These are phyloP conservation scores for Pharus latifolius DNA, from an alignment of 176 grass and related monocot genomes.

Conservation along the genomic window DNA sequence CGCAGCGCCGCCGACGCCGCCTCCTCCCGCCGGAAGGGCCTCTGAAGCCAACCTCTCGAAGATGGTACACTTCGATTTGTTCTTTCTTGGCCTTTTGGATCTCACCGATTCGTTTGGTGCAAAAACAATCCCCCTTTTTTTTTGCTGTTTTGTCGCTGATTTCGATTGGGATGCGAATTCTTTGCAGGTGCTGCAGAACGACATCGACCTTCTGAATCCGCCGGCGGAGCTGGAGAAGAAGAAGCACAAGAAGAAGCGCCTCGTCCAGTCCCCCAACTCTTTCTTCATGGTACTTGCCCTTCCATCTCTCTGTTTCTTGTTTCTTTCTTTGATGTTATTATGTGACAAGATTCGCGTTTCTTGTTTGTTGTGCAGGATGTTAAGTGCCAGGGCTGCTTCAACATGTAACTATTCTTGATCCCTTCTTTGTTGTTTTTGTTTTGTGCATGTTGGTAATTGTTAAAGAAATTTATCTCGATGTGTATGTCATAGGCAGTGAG, in stretches of 20 bases:
- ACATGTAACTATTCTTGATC: slow-evolving; percentile 33
- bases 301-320: background rate
- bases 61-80: background rate
- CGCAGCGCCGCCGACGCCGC: background rate
- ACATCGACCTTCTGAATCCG: slow-evolving; percentile 84
- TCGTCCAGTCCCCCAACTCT: slow-evolving; percentile 79
- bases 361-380: slow-evolving; percentile 32
- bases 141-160: background rate
- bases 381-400: slow-evolving; percentile 69
- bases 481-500: too few relatives aligned
- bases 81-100: background rate
- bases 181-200: slow-evolving; percentile 65
- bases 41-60: background rate
- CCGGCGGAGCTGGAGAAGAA: slow-evolving; percentile 74
- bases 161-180: background rate
- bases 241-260: slow-evolving; percentile 93
- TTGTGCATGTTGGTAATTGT: background rate
- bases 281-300: slow-evolving; percentile 57
- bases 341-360: background rate
- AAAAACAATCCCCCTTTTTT: too few relatives aligned
- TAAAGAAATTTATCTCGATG: background rate
- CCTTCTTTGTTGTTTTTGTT: background rate
- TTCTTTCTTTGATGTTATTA: background rate
- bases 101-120: background rate
- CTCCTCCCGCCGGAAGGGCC: background rate